These are phyloP conservation scores for Paecilomyces variotii DNA, from an alignment of 2,329 filamentous ascomycete species.

Conservation along the genomic window DNA sequence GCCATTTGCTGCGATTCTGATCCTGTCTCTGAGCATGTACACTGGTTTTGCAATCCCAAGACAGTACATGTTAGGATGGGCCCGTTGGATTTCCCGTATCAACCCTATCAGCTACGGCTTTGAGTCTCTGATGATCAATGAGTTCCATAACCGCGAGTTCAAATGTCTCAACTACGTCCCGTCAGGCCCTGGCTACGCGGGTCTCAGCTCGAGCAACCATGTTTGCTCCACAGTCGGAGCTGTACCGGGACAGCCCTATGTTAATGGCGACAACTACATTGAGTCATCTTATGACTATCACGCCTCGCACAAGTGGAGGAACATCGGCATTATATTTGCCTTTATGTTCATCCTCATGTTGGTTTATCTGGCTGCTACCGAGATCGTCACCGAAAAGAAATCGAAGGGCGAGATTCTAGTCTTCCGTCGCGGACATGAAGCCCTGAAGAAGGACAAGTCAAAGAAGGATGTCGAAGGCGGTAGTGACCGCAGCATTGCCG, in stretches of 20 bases:
- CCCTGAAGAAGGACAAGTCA: constrained; percentile 21
- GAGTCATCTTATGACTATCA: constrained; percentile 49
- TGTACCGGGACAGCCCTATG: constrained; percentile 41
- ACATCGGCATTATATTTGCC: constrained; percentile 60
- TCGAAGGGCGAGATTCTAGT: constrained; percentile 71
- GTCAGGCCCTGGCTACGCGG: too few species aligned
- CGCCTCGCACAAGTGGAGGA: constrained; percentile 55
- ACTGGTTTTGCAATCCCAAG: constrained; percentile 41
- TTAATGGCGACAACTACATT: constrained; percentile 55
- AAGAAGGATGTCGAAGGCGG: constrained; percentile 13
- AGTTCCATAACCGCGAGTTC: constrained; percentile 63
- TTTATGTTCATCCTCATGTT: constrained; percentile 56
- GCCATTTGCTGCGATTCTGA: constrained; percentile 1
- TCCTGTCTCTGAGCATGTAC: constrained; percentile 44
- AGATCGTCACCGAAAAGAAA: constrained; percentile 55
- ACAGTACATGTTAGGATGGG: constrained; percentile 66
- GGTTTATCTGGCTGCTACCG: constrained; percentile 56
- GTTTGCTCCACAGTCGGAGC: constrained; percentile 56
- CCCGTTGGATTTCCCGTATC: constrained; percentile 74
- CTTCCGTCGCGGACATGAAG: constrained; percentile 60
- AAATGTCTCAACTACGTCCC: constrained; percentile 21
- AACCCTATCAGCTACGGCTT: constrained; percentile 75
- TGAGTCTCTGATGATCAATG: constrained; percentile 73
- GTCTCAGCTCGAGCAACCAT: constrained; percentile 16
- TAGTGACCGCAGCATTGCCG: constrained; percentile 22